Percentiles rank a stretch among this genome's conserved stretches.
These are phyloP conservation scores for Boletus insuetus DNA, from an alignment of 768 basidiomycete genomes.

Conservation along the genomic window DNA sequence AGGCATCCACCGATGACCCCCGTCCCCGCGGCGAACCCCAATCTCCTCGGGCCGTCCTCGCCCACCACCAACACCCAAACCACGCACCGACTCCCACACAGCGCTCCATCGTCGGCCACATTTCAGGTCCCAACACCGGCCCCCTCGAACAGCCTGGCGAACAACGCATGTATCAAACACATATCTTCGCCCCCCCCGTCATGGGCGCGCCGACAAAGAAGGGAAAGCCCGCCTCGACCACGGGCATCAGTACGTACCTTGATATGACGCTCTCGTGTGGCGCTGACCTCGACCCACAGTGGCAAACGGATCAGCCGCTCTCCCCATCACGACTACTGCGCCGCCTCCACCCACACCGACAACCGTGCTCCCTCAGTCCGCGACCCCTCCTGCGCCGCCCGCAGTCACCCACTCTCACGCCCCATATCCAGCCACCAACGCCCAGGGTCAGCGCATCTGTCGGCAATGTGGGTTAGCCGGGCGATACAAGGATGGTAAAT, in stretches of 20 bases:
- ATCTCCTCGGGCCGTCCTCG: conserved; percentile 27
- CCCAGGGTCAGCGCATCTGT: conserved; percentile 71
- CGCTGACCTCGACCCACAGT: conserved; percentile 14
- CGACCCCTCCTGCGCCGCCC: not conserved
- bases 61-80: conserved; percentile 32
- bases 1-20: conserved; percentile 41
- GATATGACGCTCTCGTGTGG: conserved; percentile 4
- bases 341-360: conserved; percentile 19
- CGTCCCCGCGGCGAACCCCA: conserved; percentile 32
- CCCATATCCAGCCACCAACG: conserved; percentile 40
- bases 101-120: conserved; percentile 22
- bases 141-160: conserved; percentile 36
- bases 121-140: conserved; percentile 19
- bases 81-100: conserved; percentile 16
- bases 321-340: conserved; percentile 10
- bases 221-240: conserved; percentile 40
- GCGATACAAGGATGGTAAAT: conserved; percentile 80
- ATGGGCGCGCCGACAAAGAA: conserved; percentile 74
- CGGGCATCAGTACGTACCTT: conserved; percentile 23
- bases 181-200: conserved; percentile 71
- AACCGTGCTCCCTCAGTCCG: not conserved
- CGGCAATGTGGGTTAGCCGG: conserved; percentile 72
- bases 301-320: conserved; percentile 23
- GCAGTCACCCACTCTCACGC: conserved; percentile 10
- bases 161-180: conserved; percentile 53